phyloP scores from a whole-genome alignment of 2,329 filamentous ascomycete species.

The Claviceps quebecensis region DNA sequence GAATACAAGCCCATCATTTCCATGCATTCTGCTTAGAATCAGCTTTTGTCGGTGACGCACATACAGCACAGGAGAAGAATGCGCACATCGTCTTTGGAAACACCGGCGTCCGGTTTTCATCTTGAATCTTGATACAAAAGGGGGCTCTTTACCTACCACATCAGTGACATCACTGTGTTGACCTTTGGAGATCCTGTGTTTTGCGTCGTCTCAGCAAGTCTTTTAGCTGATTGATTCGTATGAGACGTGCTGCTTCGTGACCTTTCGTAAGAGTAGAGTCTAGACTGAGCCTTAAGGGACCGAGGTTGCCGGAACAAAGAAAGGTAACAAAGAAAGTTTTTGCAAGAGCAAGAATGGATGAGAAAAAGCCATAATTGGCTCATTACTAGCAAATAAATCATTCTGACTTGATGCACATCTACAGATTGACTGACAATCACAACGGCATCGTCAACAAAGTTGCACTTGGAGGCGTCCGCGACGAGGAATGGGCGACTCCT shows the following conservation, averaged over 20 bases:
- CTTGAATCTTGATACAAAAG: conserved; percentile 38
- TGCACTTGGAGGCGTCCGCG: conserved; percentile 22
- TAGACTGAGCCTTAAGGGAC: too few species aligned
- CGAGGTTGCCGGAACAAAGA: background rate
- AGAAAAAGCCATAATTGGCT: too few species aligned
- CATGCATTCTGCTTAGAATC: too few species aligned
- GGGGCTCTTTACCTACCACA: conserved; percentile 46
- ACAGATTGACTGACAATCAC: conserved; percentile 26
- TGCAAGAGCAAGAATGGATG: background rate
- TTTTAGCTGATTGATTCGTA: conserved; percentile 18
- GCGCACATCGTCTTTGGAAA: conserved; percentile 46
- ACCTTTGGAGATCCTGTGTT: conserved; percentile 37
- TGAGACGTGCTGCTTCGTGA: background rate
- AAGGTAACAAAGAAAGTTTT: background rate
- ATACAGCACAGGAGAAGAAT: conserved; percentile 29
- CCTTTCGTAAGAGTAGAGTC: background rate
- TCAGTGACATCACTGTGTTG: conserved; percentile 41
- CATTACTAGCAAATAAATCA: background rate
- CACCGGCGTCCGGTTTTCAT: conserved; percentile 45
- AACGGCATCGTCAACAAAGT: conserved; percentile 21
- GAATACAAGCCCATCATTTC: too few species aligned
- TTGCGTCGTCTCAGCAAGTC: conserved; percentile 32
- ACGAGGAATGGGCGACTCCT: conserved; percentile 28
- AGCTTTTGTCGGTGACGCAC: too few species aligned
- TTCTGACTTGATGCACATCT: background rate